These are phyloP conservation scores for Pyricularia pennisetigena DNA, from an alignment of 2,329 filamentous ascomycete genomes.

Conservation along the genomic window DNA sequence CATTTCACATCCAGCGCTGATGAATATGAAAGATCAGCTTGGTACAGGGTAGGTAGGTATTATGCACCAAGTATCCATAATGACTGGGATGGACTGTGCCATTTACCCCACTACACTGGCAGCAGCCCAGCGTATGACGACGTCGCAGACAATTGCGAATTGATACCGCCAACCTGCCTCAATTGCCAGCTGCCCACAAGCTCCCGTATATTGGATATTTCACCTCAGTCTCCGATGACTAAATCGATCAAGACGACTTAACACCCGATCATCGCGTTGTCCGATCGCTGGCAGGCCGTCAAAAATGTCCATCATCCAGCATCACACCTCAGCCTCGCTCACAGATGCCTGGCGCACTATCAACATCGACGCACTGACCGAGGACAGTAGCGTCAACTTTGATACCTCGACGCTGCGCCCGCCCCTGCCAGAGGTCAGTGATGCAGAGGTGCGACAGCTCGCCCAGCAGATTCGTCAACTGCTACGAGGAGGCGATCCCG, in stretches of 20 bases:
- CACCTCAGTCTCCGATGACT: background rate
- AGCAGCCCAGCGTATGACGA: background rate
- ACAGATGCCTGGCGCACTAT: constrained; percentile 73
- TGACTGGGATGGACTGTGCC: background rate
- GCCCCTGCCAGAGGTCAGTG: constrained; percentile 61
- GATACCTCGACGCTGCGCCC: constrained; percentile 76
- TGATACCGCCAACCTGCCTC: background rate
- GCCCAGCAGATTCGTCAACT: constrained; percentile 79
- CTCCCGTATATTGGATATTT: background rate
- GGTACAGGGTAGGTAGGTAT: background rate
- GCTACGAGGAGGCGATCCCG: constrained; percentile 73
- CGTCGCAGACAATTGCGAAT: background rate
- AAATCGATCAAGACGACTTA: background rate
- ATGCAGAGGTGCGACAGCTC: constrained; percentile 68
- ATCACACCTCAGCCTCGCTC: constrained; percentile 50
- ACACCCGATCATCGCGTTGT: background rate
- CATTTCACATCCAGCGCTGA: background rate
- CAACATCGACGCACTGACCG: constrained; percentile 85
- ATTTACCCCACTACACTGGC: background rate
- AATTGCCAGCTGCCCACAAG: background rate
- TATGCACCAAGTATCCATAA: background rate
- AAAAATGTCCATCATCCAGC: constrained; percentile 57
- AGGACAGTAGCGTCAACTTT: constrained; percentile 87
- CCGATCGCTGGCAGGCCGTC: background rate
- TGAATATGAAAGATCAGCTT: background rate